Conservation (phyloP, 257 asterid genomes). For the Capsicum chinense region DNA sequence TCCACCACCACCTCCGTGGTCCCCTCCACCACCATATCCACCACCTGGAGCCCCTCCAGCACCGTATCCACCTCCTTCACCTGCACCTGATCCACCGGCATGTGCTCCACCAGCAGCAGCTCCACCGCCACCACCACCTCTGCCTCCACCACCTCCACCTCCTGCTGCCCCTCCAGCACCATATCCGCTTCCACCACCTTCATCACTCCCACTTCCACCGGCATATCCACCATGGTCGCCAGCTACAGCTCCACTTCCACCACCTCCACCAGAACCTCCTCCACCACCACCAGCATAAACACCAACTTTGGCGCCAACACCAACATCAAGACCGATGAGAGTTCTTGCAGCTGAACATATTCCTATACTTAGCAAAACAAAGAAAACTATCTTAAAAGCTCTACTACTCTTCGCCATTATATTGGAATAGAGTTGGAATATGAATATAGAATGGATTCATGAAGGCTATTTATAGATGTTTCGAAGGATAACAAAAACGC, state of each 20-base stretch:
- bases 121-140: slow-evolving; percentile 36
- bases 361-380: slow-evolving; percentile 46
- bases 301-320: slow-evolving; percentile 29
- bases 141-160: slow-evolving; percentile 37
- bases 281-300: slow-evolving; percentile 47
- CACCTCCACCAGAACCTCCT: slow-evolving; percentile 46
- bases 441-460: slow-evolving; percentile 40
- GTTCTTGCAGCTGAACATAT: slow-evolving; percentile 68
- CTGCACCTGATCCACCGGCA: slow-evolving; percentile 43
- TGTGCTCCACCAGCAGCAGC: slow-evolving; percentile 38
- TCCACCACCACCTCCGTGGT: slow-evolving; percentile 46
- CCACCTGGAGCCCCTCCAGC: slow-evolving; percentile 12
- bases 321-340: slow-evolving; percentile 44
- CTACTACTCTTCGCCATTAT: slow-evolving; percentile 43
- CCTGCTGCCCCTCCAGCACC: slow-evolving; percentile 57
- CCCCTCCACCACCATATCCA: slow-evolving; percentile 31
- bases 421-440: neutral
- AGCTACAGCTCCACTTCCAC: slow-evolving; percentile 42
- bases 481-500: slow-evolving; percentile 38
- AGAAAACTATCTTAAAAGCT: slow-evolving; percentile 42
- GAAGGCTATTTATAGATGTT: slow-evolving; percentile 50
- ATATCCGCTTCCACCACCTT: slow-evolving; percentile 46
- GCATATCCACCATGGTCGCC: slow-evolving; percentile 38
- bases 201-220: slow-evolving; percentile 42
- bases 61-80: slow-evolving; percentile 45